Evolutionary conservation across 129 eudicot species (phyloP), one percentile per base, ranked within the genome.

Genomic region (Centrapalus pauciflorus): DNA sequence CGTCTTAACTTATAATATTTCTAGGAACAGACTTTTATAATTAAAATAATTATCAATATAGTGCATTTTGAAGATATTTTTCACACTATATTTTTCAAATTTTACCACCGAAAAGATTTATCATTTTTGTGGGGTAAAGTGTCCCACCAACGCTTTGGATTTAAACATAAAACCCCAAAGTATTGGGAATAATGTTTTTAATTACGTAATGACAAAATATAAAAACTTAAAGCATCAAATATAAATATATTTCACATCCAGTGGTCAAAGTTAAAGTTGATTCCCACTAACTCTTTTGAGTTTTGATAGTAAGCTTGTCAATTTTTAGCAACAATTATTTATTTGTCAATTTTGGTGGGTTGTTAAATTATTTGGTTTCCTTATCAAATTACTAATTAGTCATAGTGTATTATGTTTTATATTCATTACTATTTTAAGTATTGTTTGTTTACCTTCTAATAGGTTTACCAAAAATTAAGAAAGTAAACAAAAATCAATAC

Each of bases 241-340:
- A 24, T 16, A 19, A n/a, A 23, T 52, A 24, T 21, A 60, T 16
- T 49, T 72, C 35, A 24, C 49, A 61, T 34, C 24, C 55, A 9
- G 50, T 49, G 63, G 70, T 72, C 77, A 72, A 61, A 72, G 5
- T 61, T 50, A 72, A 72, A 72, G 70, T 35, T 26, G 40, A 72
- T 50, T 49, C 69, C 55, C 63, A 61, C 38, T 59, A 26, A 35
- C 35, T 5, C 34, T 26, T 8, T 4, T 24, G 9, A n/a, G n/a
- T n/a, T 41, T 40, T 37, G 50, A 23, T 55, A 27, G 66, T 14
- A 38, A 37, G 25, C 34, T 23, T 62, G 17, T 37, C 28, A 41
- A 41, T 41, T 11, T 41, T 12, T 7, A 41, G 7, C 50, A 41
- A 41, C 50, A 41, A 45, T 45, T 7, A n/a, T n/a, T 4, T 45